phyloP scores from a whole-genome alignment of 2,329 filamentous ascomycete species.

The Niveomyces coronatus region DNA sequence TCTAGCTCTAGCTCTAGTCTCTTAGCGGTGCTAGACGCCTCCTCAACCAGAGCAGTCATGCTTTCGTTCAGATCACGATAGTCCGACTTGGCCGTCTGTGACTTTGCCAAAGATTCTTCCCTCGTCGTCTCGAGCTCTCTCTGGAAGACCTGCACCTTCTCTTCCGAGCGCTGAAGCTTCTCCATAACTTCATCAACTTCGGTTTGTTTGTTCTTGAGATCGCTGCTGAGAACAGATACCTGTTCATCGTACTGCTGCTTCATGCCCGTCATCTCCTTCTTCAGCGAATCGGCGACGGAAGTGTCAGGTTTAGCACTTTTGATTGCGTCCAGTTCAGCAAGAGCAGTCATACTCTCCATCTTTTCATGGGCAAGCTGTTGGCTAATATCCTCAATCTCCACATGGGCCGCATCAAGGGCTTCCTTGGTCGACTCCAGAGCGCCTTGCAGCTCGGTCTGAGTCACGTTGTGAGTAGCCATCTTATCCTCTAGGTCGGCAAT shows the following conservation, averaged over 20 bases:
- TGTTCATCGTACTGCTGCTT: constrained; percentile 37
- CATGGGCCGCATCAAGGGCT: constrained; percentile 33
- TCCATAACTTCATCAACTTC: constrained; percentile 24
- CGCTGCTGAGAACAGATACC: constrained; percentile 23
- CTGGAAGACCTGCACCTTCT: constrained; percentile 37
- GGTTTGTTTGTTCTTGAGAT: constrained; percentile 25
- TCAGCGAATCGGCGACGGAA: constrained; percentile 41
- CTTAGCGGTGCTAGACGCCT: constrained; percentile 44
- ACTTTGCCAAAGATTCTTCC: constrained; percentile 38
- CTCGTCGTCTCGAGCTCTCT: constrained; percentile 45
- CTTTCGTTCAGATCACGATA: constrained; percentile 55
- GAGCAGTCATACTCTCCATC: constrained; percentile 48
- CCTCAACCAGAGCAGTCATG: constrained; percentile 49
- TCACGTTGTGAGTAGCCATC: constrained; percentile 24
- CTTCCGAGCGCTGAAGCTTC: constrained; percentile 23
- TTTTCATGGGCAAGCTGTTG: constrained; percentile 48
- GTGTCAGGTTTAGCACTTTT: constrained; percentile 48
- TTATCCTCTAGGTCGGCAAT: constrained; percentile 25
- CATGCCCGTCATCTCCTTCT: constrained; percentile 36
- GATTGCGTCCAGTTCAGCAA: constrained; percentile 49
- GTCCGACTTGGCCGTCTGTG: constrained; percentile 47
- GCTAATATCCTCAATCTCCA: constrained; percentile 39
- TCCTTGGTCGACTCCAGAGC: constrained; percentile 30
- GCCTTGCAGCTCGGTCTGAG: constrained; percentile 25
- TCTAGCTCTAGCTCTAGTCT: constrained; percentile 39